A percentile compares a stretch with the other conserved stretches of the same genome.
These are phyloP conservation scores for Ceratocystis ficicola DNA, from an alignment of 2,329 filamentous ascomycete genomes.

Conservation along the genomic window DNA sequence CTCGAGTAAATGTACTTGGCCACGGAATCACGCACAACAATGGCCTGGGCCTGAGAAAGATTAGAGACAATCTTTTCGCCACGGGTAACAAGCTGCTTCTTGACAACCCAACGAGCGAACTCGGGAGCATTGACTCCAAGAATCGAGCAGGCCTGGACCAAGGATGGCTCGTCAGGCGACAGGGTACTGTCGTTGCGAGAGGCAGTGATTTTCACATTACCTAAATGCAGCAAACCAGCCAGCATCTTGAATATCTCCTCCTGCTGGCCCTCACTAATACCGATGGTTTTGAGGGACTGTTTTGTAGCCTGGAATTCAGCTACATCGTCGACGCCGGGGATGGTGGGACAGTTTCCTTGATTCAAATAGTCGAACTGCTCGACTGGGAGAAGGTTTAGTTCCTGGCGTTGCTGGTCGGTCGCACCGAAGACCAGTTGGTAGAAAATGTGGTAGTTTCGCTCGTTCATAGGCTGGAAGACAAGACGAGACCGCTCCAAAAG, in stretches of 20 bases:
- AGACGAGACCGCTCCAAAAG: conserved; percentile 87
- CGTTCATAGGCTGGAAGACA: conserved; percentile 93
- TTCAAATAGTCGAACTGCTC: conserved; percentile 95
- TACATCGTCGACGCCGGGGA: conserved; percentile 91
- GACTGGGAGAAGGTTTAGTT: conserved; percentile 64
- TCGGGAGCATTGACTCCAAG: conserved; percentile 75
- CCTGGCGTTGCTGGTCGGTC: conserved; percentile 68
- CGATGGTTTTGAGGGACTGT: conserved; percentile 76
- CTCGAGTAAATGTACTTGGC: conserved; percentile 98
- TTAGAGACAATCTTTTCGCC: conserved; percentile 98
- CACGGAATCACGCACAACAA: conserved; percentile 90
- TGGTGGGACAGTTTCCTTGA: conserved; percentile 79
- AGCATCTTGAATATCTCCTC: conserved; percentile 78
- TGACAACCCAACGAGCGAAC: conserved; percentile 96
- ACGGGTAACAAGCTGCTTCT: conserved; percentile 93
- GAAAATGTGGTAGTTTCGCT: conserved; percentile 98
- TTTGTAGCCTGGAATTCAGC: conserved; percentile 84
- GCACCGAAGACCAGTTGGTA: conserved; percentile 92
- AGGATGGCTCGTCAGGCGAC: conserved; percentile 64
- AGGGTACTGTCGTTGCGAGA: conserved; percentile 80
- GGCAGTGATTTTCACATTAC: conserved; percentile 91
- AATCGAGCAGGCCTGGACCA: conserved; percentile 69
- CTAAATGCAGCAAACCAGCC: conserved; percentile 81
- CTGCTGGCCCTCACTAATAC: conserved; percentile 63
- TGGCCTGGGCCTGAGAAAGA: conserved; percentile 80